Evolutionary conservation across 164 flowering plant species (phyloP), one percentile per base, ranked within the genome.

Genomic region (Amborella trichopoda): DNA sequence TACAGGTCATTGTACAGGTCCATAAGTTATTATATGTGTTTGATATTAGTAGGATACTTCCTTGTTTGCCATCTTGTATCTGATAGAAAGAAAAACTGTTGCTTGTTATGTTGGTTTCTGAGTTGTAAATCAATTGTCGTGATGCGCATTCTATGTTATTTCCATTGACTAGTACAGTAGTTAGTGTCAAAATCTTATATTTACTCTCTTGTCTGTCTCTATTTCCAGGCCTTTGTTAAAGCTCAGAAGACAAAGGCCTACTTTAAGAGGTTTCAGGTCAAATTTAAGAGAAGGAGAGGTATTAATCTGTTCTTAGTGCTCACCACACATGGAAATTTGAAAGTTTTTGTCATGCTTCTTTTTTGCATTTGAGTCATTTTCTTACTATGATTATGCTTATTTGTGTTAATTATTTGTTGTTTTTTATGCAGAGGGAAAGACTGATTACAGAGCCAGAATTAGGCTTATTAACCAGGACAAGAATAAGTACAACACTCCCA

Each of bases 401-500:
- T 9, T 26, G 12, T 25, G n/a, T 23, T 14, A 24, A n/a, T 50
- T 6, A 18, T 21, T 13, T 17, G 9, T 11, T 17, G 11, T 16
- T 8, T 43, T 43, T n/a, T 17, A 38, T 48, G 23, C 68, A 87
- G 89, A 66, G 75, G 96, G 94, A 1, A 88, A 88, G 76, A 88
- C 96, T 4, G 96, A 88, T 38, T 88, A 88, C 53, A 58, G 96
- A 2, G 94, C 96, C 3, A 73, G 94, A 55, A 77, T 77, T 42
- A 81, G 91, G 23, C 52, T 88, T 26, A 88, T 88, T 18, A 88
- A 88, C 44, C 96, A 88, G 50, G 94, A 88, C 67, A 88, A 88
- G 62, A 84, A 88, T 60, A 88, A 88, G 54, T 84, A 84, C 66
- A 88, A 84, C 67, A 88, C 91, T 2, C 96, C 96, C 0, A 87